phyloP scores from a whole-genome alignment of 1,284 basidiomycete genomes.

The Violaceomyces palustris region DNA sequence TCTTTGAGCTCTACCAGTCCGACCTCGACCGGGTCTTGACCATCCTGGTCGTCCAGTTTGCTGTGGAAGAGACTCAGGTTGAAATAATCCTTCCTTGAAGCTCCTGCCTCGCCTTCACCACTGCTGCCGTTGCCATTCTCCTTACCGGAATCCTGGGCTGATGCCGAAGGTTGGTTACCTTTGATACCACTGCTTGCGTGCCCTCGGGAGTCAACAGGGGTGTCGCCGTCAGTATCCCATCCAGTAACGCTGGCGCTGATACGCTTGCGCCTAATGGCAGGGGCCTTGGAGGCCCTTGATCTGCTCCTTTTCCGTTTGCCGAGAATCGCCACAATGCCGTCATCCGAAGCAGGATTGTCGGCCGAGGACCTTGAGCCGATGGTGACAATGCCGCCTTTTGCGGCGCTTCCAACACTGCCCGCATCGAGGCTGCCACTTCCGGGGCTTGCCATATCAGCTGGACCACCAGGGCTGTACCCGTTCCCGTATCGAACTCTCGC shows the following conservation, averaged over 20 bases:
- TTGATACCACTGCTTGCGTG: neutral
- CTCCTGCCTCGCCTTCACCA: constrained; percentile 30
- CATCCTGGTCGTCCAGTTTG: constrained; percentile 38
- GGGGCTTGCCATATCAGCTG: too few relatives aligned
- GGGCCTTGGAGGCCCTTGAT: constrained; percentile 17
- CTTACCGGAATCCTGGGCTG: constrained; percentile 8
- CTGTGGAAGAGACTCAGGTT: constrained; percentile 36
- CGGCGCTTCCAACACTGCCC: constrained; percentile 18
- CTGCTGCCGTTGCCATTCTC: constrained; percentile 17
- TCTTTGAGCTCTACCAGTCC: constrained; percentile 33
- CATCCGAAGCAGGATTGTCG: constrained; percentile 26
- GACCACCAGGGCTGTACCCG: constrained; percentile 7
- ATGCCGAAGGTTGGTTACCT: neutral
- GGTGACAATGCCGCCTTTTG: constrained; percentile 22
- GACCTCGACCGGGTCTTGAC: constrained; percentile 31
- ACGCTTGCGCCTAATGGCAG: constrained; percentile 8
- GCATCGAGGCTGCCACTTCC: constrained; percentile 19
- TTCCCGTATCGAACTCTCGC: constrained; percentile 20
- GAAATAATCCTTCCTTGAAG: constrained; percentile 40
- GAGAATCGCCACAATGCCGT: constrained; percentile 19
- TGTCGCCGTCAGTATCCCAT: constrained; percentile 26
- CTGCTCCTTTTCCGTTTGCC: constrained; percentile 30
- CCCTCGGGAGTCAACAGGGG: too few relatives aligned
- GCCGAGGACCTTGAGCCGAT: too few relatives aligned
- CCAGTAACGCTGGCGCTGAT: too few relatives aligned